Base-by-base conservation (phyloP, 2,329 filamentous ascomycete genomes). In the Pseudocercospora fuligena region DNA sequence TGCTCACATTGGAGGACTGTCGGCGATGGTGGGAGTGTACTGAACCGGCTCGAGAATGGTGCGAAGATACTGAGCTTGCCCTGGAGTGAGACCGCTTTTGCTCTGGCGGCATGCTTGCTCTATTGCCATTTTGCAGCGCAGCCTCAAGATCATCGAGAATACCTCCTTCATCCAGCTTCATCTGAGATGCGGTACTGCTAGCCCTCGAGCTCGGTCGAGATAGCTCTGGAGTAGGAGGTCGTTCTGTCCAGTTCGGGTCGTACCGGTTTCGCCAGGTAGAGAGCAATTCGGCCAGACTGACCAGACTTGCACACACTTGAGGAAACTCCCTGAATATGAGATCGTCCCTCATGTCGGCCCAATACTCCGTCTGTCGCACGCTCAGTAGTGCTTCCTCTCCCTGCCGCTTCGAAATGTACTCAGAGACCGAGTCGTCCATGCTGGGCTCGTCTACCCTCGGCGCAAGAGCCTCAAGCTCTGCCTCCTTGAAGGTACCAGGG, bases 271-370 rank as follows among this genome's bases (percentile, higher is more conserved):
- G 68, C 54, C 74, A 77, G 36, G 65, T 69, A n/a, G 68, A 66
- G 5, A 72, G 57, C 31, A 77, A 51, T 36, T 83, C 80, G 43
- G 80, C 77, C 53, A 84, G 68, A 3, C 81, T 75, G 40, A 85
- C 73, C 12, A 82, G 69, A 5, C 78, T 73, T 64, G 78, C 78
- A 66, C 80, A 80, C n/a, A 81, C 74, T 2, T 73, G 75, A 1
- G 78, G 75, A 60, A 85, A 83, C 5, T 82, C 78, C 5, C 79
- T 76, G 68, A 86, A 87, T 16, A 84, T 81, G 1, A 84, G 80
- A 64, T 86, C 84, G 61, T 82, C 75, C 70, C 82, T 82, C 60
- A 85, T 78, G n/a, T 78, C 76, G 2, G 81, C 72, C 85, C 85
- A 87, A 23, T 80, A 77, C 43, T 82, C 80, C 0, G 82, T 85